A percentile compares a stretch with the other conserved stretches of the same genome.
Evolutionary conservation across 2,329 filamentous ascomycete genomes (phyloP).

Genomic region (Zopfia rhizophila): DNA sequence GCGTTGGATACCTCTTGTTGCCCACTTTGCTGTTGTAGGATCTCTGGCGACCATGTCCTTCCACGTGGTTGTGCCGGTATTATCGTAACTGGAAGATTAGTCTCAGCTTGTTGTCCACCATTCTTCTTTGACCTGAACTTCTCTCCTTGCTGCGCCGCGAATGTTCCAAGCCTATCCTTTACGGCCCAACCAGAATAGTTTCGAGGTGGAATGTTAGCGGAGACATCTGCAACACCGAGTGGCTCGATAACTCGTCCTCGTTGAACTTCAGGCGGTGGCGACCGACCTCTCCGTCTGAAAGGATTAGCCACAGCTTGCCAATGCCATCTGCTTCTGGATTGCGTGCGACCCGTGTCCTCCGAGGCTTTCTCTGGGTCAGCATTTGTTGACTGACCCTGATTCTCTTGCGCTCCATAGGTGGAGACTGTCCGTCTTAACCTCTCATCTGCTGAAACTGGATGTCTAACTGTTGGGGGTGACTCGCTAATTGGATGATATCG

Average conservation of each 20-base stretch:
- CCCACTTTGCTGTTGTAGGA: conserved; percentile 35
- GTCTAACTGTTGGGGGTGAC: conserved; percentile 35
- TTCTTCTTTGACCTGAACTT: conserved; percentile 53
- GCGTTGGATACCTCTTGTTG: conserved; percentile 27
- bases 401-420: conserved; percentile 13
- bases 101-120: conserved; percentile 45
- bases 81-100: conserved; percentile 66
- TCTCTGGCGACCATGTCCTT: conserved; percentile 64
- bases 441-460: conserved; percentile 28
- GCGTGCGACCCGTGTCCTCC: conserved; percentile 16
- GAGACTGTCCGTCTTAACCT: conserved; percentile 19
- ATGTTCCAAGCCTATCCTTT: conserved; percentile 57
- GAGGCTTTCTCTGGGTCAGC: conserved; percentile 47
- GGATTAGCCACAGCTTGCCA: conserved; percentile 66
- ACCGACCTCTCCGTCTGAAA: conserved; percentile 67
- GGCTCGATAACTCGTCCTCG: conserved; percentile 64
- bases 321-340: conserved; percentile 43
- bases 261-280: conserved; percentile 69
- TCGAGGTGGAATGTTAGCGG: conserved; percentile 51
- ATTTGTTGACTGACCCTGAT: conserved; percentile 19
- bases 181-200: conserved; percentile 57
- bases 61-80: conserved; percentile 68
- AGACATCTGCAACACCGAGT: conserved; percentile 45
- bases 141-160: conserved; percentile 62
- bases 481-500: conserved; percentile 68